Conservation (phyloP, 140 eudicot species). For the Oenanthe javanica region DNA sequence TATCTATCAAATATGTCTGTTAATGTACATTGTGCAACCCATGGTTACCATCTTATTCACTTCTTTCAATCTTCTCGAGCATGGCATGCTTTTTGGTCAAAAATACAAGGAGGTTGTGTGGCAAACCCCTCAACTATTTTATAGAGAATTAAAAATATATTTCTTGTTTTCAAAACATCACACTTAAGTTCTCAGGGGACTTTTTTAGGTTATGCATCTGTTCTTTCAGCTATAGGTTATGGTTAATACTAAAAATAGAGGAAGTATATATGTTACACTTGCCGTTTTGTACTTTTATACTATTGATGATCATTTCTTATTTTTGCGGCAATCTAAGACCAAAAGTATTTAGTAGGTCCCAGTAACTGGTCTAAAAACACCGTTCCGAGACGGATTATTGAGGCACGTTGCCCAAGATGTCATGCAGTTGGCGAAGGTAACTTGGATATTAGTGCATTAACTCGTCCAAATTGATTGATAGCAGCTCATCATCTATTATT, state of each 20-base stretch:
- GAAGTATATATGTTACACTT: background rate
- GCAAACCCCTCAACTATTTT: background rate
- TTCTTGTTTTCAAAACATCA: background rate
- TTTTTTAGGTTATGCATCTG: background rate
- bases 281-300: background rate
- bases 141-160: background rate
- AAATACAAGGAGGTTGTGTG: background rate
- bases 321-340: background rate
- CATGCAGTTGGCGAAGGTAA: slow-evolving; percentile 74
- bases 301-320: slow-evolving; percentile 1
- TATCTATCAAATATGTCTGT: background rate
- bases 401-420: slow-evolving; percentile 89
- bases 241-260: background rate
- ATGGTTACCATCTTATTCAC: background rate
- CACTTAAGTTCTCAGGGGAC: background rate
- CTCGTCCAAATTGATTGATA: background rate
- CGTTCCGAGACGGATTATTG: slow-evolving; percentile 90
- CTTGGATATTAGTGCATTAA: slow-evolving; percentile 3
- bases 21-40: background rate
- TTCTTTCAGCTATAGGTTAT: background rate
- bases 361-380: slow-evolving; percentile 77
- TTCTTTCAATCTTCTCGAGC: background rate
- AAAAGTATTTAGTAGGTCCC: slow-evolving; percentile 54
- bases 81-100: background rate
- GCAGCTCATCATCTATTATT: slow-evolving; percentile 7